Evolutionary conservation across 176 grass and related monocot species (phyloP).

Genomic region (maize (Zea mays)): Zm-B73-REFERENCE-NAM-5.0 NC_050101.1:164165501-164166000

Average conservation of each 20-base stretch:
- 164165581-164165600: constrained; percentile 82
- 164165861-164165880: not conserved
- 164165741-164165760: constrained; percentile 24
- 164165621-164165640: constrained; percentile 50
- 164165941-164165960: constrained; percentile 84
- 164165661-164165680: constrained; percentile 70
- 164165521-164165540: constrained; percentile 37
- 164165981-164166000: constrained; percentile 82
- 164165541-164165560: constrained; percentile 38
- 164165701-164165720: constrained; percentile 65
- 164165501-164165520: constrained; percentile 57
- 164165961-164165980: constrained; percentile 93
- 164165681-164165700: constrained; percentile 74
- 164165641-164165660: constrained; percentile 53
- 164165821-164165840: not conserved
- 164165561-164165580: constrained; percentile 52
- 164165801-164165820: constrained; percentile 24
- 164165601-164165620: constrained; percentile 78
- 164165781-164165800: not conserved
- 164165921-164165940: constrained; percentile 89
- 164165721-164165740: constrained; percentile 92
- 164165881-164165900: not conserved
- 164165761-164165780: not conserved
- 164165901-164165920: not conserved
- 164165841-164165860: not conserved